Conservation (phyloP, 2,329 filamentous ascomycete genomes). For the Trichoderma breve region DNA sequence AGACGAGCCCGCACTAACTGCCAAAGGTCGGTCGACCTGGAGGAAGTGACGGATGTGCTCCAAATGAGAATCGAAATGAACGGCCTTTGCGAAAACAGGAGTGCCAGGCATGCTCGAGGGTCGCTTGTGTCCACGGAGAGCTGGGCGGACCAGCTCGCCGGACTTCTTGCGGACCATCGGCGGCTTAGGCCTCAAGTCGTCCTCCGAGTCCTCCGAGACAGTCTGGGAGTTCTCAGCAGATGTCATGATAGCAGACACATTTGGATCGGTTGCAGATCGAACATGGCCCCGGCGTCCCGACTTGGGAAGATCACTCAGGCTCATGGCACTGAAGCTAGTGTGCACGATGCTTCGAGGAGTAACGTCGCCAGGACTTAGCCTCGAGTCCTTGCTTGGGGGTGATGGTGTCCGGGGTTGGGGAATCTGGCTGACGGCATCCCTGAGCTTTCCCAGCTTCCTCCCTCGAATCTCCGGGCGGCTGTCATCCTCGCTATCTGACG, state of each 20-base stretch:
- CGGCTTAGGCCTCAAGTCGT: constrained; percentile 65
- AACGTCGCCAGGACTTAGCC: background rate
- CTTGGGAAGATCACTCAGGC: constrained; percentile 42
- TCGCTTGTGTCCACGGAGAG: constrained; percentile 73
- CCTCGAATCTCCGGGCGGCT: constrained; percentile 48
- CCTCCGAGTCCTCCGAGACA: constrained; percentile 62
- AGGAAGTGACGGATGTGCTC: constrained; percentile 96
- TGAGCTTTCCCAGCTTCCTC: constrained; percentile 53
- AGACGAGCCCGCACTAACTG: constrained; percentile 90
- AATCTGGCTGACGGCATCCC: constrained; percentile 80
- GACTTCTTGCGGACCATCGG: constrained; percentile 97
- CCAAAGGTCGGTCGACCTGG: constrained; percentile 89
- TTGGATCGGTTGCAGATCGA: constrained; percentile 57
- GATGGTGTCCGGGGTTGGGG: constrained; percentile 47
- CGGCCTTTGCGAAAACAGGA: constrained; percentile 90
- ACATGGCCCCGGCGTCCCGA: constrained; percentile 47
- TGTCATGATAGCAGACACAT: constrained; percentile 46
- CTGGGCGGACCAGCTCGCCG: constrained; percentile 90
- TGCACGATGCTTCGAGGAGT: constrained; percentile 33
- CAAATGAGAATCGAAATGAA: constrained; percentile 97
- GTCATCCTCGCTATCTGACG: constrained; percentile 83
- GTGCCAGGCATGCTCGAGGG: constrained; percentile 98
- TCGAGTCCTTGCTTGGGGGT: constrained; percentile 42
- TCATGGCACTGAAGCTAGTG: constrained; percentile 48
- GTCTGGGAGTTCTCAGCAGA: constrained; percentile 50